Conservation (phyloP, 2,329 filamentous ascomycete genomes). For the Neonectria coccinea region DNA sequence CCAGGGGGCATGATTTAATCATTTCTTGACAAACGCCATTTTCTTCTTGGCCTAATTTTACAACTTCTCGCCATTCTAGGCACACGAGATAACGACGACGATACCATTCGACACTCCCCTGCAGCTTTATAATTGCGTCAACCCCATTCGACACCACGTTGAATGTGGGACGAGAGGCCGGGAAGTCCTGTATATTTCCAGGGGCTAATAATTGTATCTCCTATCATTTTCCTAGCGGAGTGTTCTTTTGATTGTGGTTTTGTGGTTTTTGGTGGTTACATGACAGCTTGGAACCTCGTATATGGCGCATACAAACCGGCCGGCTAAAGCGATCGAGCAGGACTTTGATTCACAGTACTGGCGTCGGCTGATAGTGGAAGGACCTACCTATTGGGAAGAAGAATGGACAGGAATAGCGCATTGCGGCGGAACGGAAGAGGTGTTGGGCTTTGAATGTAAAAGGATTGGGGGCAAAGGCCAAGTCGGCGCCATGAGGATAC, state of each 20-base stretch:
- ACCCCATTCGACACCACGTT: not conserved
- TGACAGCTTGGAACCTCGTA: slow-evolving; percentile 37
- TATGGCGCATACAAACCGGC: slow-evolving; percentile 39
- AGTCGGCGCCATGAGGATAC: slow-evolving; percentile 39
- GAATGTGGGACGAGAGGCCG: slow-evolving; percentile 5
- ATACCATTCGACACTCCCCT: slow-evolving; percentile 38
- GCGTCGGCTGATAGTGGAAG: slow-evolving; percentile 34
- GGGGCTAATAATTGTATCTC: slow-evolving; percentile 32
- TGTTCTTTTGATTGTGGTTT: slow-evolving; percentile 29
- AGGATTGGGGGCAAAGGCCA: slow-evolving; percentile 38
- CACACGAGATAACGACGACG: slow-evolving; percentile 39
- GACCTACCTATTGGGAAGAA: slow-evolving; percentile 38
- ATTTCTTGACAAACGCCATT: slow-evolving; percentile 4
- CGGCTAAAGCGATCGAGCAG: slow-evolving; percentile 48
- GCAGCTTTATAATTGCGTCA: slow-evolving; percentile 33
- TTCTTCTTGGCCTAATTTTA: slow-evolving; percentile 31
- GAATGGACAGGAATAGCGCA: slow-evolving; percentile 40
- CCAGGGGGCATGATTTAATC: slow-evolving; percentile 62
- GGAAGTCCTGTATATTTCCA: slow-evolving; percentile 31
- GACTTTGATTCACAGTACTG: slow-evolving; percentile 48
- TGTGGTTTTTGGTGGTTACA: slow-evolving; percentile 17
- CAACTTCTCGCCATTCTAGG: slow-evolving; percentile 30
- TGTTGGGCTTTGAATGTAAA: slow-evolving; percentile 45
- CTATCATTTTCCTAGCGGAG: slow-evolving; percentile 32
- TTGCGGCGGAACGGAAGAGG: slow-evolving; percentile 35